A percentile compares a stretch with the other conserved stretches of the same genome.
phyloP scores from a whole-genome alignment of 1,284 basidiomycete species.

The Cutaneotrichosporon sp. region DNA sequence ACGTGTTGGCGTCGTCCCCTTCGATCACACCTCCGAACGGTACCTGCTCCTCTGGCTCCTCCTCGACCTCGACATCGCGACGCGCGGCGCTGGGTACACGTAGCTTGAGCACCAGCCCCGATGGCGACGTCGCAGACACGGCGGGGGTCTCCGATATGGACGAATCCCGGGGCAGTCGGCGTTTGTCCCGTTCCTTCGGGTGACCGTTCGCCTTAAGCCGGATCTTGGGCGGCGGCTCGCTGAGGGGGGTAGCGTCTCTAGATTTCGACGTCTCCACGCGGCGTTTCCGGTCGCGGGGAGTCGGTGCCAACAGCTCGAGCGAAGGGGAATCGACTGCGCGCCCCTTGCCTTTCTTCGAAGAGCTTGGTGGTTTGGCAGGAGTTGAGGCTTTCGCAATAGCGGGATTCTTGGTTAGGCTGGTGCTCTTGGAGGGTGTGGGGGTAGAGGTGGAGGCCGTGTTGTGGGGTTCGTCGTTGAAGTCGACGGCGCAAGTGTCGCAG shows the following conservation, averaged over 20 bases:
- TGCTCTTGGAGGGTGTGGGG: background rate
- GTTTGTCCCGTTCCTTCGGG: constrained; percentile 10
- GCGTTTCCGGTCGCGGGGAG: constrained; percentile 9
- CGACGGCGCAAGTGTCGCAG: constrained; percentile 23
- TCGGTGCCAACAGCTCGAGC: background rate
- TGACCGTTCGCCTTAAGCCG: constrained; percentile 5
- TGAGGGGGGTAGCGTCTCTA: constrained; percentile 1
- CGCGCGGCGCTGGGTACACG: constrained; percentile 27
- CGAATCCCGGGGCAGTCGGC: background rate
- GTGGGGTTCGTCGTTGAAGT: constrained; percentile 4
- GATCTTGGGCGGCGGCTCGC: constrained; percentile 6
- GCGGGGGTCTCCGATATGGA: background rate
- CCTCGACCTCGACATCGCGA: constrained; percentile 32
- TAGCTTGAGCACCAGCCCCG: constrained; percentile 24
- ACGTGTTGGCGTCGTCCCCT: constrained; percentile 67
- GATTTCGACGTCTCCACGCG: background rate
- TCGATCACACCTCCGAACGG: constrained; percentile 77
- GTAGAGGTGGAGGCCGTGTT: constrained; percentile 8
- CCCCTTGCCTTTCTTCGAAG: constrained; percentile 14
- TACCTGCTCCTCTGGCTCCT: constrained; percentile 44
- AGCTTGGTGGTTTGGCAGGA: background rate
- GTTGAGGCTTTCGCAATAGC: too few species aligned
- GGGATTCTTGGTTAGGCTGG: too few species aligned
- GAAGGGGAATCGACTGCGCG: constrained; percentile 4
- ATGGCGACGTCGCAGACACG: background rate